Evolutionary conservation across 2,329 filamentous ascomycete species (phyloP).

Genomic region (Camillea tinctor): DNA sequence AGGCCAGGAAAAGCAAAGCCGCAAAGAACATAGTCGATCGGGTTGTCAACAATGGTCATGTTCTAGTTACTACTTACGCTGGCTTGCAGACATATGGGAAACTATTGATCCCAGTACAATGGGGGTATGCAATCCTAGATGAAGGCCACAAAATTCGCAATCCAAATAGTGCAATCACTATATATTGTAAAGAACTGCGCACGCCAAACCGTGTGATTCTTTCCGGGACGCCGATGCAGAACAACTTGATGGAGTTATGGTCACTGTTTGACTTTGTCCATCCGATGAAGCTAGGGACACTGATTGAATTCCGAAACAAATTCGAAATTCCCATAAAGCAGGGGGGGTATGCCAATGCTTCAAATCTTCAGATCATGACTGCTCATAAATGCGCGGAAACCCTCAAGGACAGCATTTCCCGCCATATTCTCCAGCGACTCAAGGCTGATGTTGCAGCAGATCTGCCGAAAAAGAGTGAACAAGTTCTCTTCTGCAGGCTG

Average conservation of each 20-base stretch:
- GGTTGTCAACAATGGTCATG: slow-evolving; percentile 81
- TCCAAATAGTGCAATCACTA: slow-evolving; percentile 89
- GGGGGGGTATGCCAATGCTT: slow-evolving; percentile 93
- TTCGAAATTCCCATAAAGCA: slow-evolving; percentile 93
- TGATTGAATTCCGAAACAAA: slow-evolving; percentile 85
- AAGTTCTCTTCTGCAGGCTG: slow-evolving; percentile 93
- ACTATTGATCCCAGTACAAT: slow-evolving; percentile 76
- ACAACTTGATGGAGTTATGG: slow-evolving; percentile 24
- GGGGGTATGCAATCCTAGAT: slow-evolving; percentile 92
- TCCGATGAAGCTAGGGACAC: slow-evolving; percentile 88
- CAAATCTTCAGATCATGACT: slow-evolving; percentile 90
- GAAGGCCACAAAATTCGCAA: slow-evolving; percentile 99
- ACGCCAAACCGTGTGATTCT: slow-evolving; percentile 90
- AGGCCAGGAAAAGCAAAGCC: slow-evolving; percentile 64
- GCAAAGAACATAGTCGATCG: slow-evolving; percentile 79
- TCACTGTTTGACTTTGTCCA: slow-evolving; percentile 91
- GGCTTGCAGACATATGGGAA: slow-evolving; percentile 91
- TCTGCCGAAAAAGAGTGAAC: slow-evolving; percentile 91
- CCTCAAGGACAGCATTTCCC: slow-evolving; percentile 88
- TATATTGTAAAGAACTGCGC: slow-evolving; percentile 89
- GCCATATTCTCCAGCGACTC: slow-evolving; percentile 87
- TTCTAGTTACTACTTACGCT: slow-evolving; percentile 93
- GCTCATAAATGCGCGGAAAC: slow-evolving; percentile 93
- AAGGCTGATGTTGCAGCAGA: slow-evolving; percentile 94
- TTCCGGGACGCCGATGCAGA: slow-evolving; percentile 73